Percentiles rank a stretch among this genome's conserved stretches.
phyloP scores from a whole-genome alignment of 371 early-diverging fungal genomes.

The Mortierella sp. region DNA sequence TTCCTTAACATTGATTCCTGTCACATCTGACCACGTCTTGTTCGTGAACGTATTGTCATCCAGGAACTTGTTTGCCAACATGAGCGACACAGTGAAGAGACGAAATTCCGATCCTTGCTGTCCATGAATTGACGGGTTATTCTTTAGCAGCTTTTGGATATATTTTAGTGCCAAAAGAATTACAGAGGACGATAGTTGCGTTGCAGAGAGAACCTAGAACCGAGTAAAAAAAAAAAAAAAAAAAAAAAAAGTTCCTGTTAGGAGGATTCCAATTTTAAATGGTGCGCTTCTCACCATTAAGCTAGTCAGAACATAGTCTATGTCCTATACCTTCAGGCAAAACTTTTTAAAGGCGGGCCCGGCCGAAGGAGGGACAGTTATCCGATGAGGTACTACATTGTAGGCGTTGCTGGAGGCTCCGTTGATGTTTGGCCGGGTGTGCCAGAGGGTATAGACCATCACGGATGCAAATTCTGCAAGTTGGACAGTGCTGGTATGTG shows the following conservation, averaged over 20 bases:
- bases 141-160: constrained; percentile 69
- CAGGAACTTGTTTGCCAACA: constrained; percentile 77
- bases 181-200: constrained; percentile 71
- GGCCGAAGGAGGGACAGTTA: constrained; percentile 58
- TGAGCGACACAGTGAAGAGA: constrained; percentile 80
- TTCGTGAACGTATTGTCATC: constrained; percentile 79
- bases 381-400: constrained; percentile 47
- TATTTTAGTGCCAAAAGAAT: constrained; percentile 69
- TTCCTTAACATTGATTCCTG: constrained; percentile 71
- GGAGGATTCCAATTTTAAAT: no score
- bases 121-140: constrained; percentile 70
- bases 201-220: constrained; percentile 61
- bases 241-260: neutral
- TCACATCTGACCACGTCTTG: constrained; percentile 77
- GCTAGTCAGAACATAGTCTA: no score
- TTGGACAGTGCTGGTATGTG: constrained; percentile 52
- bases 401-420: constrained; percentile 50
- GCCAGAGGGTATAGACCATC: constrained; percentile 75
- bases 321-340: constrained; percentile 59
- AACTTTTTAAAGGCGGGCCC: constrained; percentile 67
- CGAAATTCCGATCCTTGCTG: constrained; percentile 82
- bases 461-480: constrained; percentile 73
- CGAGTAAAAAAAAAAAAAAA: neutral
- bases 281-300: no score
- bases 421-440: constrained; percentile 59